Evolutionary conservation across 805 yeast genomes (phyloP), one percentile per base, ranked within the genome.

Genomic region (Grigorovia yakushimaensis): DNA sequence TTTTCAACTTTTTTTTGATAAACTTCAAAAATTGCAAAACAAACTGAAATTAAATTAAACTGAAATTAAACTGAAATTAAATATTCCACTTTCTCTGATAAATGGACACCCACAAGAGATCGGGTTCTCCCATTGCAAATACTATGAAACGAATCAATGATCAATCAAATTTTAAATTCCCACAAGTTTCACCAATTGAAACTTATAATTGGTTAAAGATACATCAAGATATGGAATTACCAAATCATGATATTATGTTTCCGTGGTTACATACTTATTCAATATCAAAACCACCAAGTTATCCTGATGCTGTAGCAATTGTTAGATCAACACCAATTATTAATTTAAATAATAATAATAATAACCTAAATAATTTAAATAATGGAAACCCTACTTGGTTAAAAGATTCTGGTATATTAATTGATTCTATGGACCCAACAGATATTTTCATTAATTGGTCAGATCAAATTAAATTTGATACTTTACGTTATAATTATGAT

Each of bases 221-320:
- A 22, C 51, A 48, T 21, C 37, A 42, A 36, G 18, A 36, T n/a
- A 45, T 45, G 44, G 15, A 22, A 3, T 58, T 82, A 39, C 95
- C 96, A 0, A 76, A 76, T 3, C 82, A 89, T 18, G 74, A 72
- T 21, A 58, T 59, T 10, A 77, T 89, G 73, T 89, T 88, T 56
- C 97, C 97, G 0, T 88, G 96, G 96, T 70, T 87, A 22, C 96
- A 89, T 61, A 93, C 95, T 0, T 69, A 84, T 41, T 79, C 82
- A 51, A 71, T 70, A 13, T 70, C 72, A 35, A 78, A 79, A 56
- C 67, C 72, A 39, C 76, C 81, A 21, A 84, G 79, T 56, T 65
- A 73, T 41, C 73, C 62, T 68, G 78, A 64, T 55, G 65, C 56
- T 20, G 33, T 56, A 24, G 55, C 68, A 3, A 56, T 61, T 7